Conservation (phyloP, 2,329 filamentous ascomycete genomes). For the Hymenoscyphus scutula region DNA sequence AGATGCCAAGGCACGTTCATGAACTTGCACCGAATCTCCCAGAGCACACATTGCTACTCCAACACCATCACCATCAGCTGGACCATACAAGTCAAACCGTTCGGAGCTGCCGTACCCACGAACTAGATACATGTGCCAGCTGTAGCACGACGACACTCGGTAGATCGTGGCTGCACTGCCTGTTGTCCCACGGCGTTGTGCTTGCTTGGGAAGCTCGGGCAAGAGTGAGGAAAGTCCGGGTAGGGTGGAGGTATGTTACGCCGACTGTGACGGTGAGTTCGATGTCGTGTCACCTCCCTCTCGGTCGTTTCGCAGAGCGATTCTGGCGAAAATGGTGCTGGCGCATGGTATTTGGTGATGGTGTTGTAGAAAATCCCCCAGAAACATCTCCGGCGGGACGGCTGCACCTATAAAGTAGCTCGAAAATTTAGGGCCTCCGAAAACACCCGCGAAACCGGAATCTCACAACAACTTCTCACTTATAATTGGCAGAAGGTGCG, state of each 20-base stretch:
- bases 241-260: not conserved
- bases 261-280: not conserved
- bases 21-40: not conserved
- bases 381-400: not conserved
- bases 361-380: not conserved
- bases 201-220: not conserved
- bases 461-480: too few relatives aligned
- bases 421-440: too few relatives aligned
- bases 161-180: constrained; percentile 1
- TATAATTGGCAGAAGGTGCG: too few relatives aligned
- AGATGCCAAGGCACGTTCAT: not conserved
- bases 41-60: not conserved
- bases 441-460: too few relatives aligned
- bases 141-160: not conserved
- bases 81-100: not conserved
- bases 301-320: not conserved
- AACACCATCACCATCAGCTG: not conserved
- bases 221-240: not conserved
- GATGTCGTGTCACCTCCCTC: not conserved
- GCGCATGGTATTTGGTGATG: not conserved
- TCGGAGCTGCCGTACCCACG: not conserved
- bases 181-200: not conserved
- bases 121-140: not conserved
- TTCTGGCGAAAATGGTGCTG: not conserved
- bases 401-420: not conserved